Evolutionary conservation across 2,329 filamentous ascomycete genomes (phyloP), one percentile per base, ranked within the genome.

Genomic region (Clarireedia homoeocarpa): DNA sequence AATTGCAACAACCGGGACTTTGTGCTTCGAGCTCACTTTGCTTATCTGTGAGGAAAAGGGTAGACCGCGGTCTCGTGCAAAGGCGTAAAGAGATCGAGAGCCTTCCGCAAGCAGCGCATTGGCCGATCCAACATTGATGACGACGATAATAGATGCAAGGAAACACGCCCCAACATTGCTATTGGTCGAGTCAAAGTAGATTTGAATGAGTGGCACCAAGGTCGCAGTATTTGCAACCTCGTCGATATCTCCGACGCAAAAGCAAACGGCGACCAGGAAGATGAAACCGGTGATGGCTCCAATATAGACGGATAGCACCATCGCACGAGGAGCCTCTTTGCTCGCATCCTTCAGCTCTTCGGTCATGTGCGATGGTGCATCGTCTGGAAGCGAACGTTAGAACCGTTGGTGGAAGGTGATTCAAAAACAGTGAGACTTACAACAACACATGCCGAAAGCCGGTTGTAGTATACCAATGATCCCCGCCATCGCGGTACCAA

Each of bases 401-500:
- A 48, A 20, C 14, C 9, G 9, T 20, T 42, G 9, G n/a, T 34
- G 5, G 6, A 30, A 30, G 39, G 26, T 17, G 10, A 27, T 12
- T n/a, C 7, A 42, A 26, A 48, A n/a, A 4, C 5, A 49, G 20
- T 14, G 6, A 23, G 9, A 59, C 63, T 65, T 62, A 61, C 64
- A 74, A 56, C 74, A 76, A 64, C 76, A 79, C 77, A 81, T 79
- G 30, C 77, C 77, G 56, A 80, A 80, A 0, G 74, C 75, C 45
- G 75, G 73, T 61, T 82, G 78, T 5, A 82, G 63, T 12, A 82
- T 73, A 2, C 79, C 79, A 20, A 82, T 67, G 30, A 81, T 74
- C 0, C 77, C 75, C 4, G 75, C 72, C 67, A 80, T 81, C 0
- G 73, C 70, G 9, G 71, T 68, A 3, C 72, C 72, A 65, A 77